Evolutionary conservation across 345 rosid genomes (phyloP), one percentile per base, ranked within the genome.

Genomic region (Lepidium didymum): DNA sequence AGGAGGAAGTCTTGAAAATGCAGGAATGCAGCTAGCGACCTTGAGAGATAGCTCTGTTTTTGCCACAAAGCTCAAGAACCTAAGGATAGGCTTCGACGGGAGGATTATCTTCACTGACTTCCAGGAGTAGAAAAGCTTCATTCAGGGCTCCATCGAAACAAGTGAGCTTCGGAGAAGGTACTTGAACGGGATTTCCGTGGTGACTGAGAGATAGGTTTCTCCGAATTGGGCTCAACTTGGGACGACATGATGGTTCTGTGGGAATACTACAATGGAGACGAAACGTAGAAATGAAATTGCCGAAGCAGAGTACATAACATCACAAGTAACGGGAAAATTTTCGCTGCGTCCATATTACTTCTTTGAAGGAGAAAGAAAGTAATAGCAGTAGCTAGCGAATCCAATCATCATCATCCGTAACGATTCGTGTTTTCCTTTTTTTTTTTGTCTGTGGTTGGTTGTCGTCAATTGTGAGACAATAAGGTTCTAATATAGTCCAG

Each of bases 11-110:
- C 70, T 85, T 93, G 19, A 79, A 54, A 36, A 87, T 12, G 42
- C 55, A 86, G 67, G 91, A 84, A 76, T 81, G 92, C 16, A 84
- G 73, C 68, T 88, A 90, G 38, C 60, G 75, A 29, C 85, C 91
- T 25, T 56, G 84, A 51, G 65, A 70, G 47, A 75, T 59, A 53
- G 79, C 78, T 72, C 77, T 79, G 14, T 12, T 51, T 43, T 52
- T 64, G 5, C 79, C 89, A 58, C 91, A 88, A 13, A 81, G 80
- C 63, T 86, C 86, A 29, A 86, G 77, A 18, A 73, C 51, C 34
- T 79, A 67, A 3, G 83, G 87, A 46, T 76, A 85, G 55, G 61
- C 73, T 60, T 75, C 82, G 16, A 74, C 63, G 1, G 73, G 75
- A 72, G n/a, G 21, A 29, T 10, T 31, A 31, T 40, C 43, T 41